Percentiles rank a stretch among this genome's conserved stretches.
phyloP scores from a whole-genome alignment of 345 rosid genomes.

The Eutrema heterophyllum region DNA sequence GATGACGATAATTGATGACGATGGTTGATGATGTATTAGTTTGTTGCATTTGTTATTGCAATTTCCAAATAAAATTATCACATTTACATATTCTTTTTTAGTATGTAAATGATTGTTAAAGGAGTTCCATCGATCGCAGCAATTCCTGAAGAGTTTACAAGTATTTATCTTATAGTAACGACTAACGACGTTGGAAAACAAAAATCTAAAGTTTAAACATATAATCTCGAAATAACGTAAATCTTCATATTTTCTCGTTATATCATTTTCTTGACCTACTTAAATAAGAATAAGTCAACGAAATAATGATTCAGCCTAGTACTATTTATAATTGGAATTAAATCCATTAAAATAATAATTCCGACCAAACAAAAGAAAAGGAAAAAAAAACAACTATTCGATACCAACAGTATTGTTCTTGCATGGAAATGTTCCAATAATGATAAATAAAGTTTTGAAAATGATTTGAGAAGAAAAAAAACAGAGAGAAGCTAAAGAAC shows the following conservation, averaged over 20 bases:
- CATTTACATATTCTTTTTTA: too few relatives aligned
- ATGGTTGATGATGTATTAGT: not conserved
- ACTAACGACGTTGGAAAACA: too few relatives aligned
- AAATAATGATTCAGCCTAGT: not conserved
- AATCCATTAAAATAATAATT: constrained; percentile 9
- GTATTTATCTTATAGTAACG: too few relatives aligned
- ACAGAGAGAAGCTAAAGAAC: not conserved
- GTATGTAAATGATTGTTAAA: too few relatives aligned
- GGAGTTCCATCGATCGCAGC: too few relatives aligned
- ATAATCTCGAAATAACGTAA: not conserved
- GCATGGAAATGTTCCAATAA: constrained; percentile 36
- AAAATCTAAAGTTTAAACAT: not conserved
- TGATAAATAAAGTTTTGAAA: constrained; percentile 11
- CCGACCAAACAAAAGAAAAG: not conserved
- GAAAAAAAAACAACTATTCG: not conserved
- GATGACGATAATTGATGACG: not conserved
- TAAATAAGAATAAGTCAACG: not conserved
- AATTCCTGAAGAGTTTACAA: not conserved
- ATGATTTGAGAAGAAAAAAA: not conserved
- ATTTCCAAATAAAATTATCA: not conserved
- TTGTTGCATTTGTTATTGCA: not conserved
- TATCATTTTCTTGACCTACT: not conserved
- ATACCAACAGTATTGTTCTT: constrained; percentile 11
- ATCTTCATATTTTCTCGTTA: not conserved
- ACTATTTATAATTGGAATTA: not conserved